A percentile compares a stretch with the other conserved stretches of the same genome.
phyloP scores from a whole-genome alignment of 2,329 filamentous ascomycete genomes.

The Xylogone sp. region DNA sequence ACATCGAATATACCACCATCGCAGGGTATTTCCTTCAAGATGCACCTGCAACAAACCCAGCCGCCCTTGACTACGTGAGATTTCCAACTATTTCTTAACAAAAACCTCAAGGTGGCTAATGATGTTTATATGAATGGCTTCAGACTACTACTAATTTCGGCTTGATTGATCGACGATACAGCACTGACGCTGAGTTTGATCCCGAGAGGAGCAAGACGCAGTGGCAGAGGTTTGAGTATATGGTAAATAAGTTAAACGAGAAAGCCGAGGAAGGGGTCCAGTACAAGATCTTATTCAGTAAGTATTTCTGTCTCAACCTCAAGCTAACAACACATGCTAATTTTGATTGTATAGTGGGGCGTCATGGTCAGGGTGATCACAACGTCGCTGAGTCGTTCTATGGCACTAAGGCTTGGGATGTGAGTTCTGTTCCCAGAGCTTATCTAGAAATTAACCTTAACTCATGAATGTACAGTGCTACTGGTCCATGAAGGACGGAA shows the following conservation, averaged over 20 bases:
- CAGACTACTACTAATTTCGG: conserved; percentile 58
- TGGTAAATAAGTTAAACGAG: conserved; percentile 50
- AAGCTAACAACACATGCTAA: neutral
- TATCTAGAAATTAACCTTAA: too few species aligned
- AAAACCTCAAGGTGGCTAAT: neutral
- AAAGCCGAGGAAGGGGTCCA: conserved; percentile 35
- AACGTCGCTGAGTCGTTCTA: conserved; percentile 60
- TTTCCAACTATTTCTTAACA: neutral
- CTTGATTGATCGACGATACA: conserved; percentile 56
- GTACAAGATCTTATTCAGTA: conserved; percentile 59
- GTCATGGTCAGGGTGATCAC: conserved; percentile 63
- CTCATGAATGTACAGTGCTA: too few species aligned
- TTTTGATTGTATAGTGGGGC: conserved; percentile 43
- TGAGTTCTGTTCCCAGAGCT: conserved; percentile 27
- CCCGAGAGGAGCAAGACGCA: conserved; percentile 39
- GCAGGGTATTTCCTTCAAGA: conserved; percentile 61
- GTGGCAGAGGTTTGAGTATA: conserved; percentile 57
- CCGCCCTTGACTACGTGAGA: conserved; percentile 58
- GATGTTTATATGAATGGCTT: neutral
- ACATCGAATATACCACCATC: conserved; percentile 56
- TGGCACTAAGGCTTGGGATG: conserved; percentile 64
- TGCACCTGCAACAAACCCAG: conserved; percentile 47
- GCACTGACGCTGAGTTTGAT: conserved; percentile 44
- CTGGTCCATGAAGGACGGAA: conserved; percentile 62
- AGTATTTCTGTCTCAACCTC: neutral